Evolutionary conservation across 352 stramenopile genomes (phyloP), one percentile per base, ranked within the genome.

Genomic region (Phytophthora meadii): DNA sequence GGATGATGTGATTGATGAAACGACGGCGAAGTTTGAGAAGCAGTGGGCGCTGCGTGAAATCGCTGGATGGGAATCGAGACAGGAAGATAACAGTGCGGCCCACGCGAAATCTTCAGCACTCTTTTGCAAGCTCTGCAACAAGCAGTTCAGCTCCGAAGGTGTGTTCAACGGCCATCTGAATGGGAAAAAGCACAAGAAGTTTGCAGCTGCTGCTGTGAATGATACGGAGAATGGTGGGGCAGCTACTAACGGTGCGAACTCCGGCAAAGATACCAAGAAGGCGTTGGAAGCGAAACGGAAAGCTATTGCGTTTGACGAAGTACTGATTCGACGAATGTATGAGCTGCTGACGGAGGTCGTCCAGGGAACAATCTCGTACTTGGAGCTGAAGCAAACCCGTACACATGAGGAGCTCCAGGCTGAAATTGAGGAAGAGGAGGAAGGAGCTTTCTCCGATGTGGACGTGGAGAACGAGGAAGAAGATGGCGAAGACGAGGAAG

Each of bases 401-500:
- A 96, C 86, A 12, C 89, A 93, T 53, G 88, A 95, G 34, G 90
- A 97, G 59, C 75, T 95, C 15, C 84, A 94, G 68, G 83, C 85
- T 7, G 87, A 94, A 61, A 93, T 94, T 40, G 78, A 83, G 3
- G 89, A 97, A 47, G 87, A 97, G 36, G 90, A 97, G 47, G 83
- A 96, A 71, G 86, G 84, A 17, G 60, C 72, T n/a, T 88, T 93
- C 59, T 94, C 84, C 0, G 87, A 94, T 68, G 82, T 93, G 32
- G 86, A 93, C 53, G 62, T 92, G 7, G 88, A 96, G 45, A 86
- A 87, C 40, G 66, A 81, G 27, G 70, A 79, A 14, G 75, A 69
- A 9, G 91, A 94, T 24, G 81, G 88, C 8, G 74, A 73, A 1
- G 91, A 94, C 27, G 95, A 99, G 32, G 96, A 99, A 69, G 92